Conservation (phyloP, 2,329 filamentous ascomycete genomes). For the Epichloe typhina region DNA sequence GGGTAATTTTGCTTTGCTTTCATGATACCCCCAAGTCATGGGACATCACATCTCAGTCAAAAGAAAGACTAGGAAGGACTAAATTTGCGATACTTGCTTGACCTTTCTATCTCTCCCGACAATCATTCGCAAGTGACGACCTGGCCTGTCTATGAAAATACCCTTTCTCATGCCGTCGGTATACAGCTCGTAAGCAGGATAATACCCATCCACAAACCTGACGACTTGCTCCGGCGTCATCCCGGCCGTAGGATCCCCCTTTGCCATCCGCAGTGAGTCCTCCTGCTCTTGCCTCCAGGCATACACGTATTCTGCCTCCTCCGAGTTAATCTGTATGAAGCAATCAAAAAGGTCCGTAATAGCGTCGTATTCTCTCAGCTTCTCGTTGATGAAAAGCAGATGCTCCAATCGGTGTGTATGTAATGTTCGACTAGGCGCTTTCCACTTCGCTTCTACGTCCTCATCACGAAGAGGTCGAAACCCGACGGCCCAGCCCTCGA, state of each 20-base stretch:
- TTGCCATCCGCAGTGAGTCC: slow-evolving; percentile 48
- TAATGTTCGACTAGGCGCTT: slow-evolving; percentile 35
- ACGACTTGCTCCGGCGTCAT: slow-evolving; percentile 75
- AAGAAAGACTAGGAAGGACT: background rate
- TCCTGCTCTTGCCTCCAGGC: slow-evolving; percentile 77
- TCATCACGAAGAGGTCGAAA: slow-evolving; percentile 50
- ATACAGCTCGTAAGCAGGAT: slow-evolving; percentile 60
- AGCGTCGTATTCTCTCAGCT: slow-evolving; percentile 32
- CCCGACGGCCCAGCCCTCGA: slow-evolving; percentile 87
- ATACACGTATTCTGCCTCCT: slow-evolving; percentile 64
- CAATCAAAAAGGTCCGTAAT: slow-evolving; percentile 38
- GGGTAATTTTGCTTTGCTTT: slow-evolving; percentile 3
- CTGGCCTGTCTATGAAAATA: slow-evolving; percentile 35
- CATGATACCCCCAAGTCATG: background rate
- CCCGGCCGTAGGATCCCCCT: slow-evolving; percentile 44
- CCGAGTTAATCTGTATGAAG: slow-evolving; percentile 52
- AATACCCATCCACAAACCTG: slow-evolving; percentile 58
- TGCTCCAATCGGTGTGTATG: slow-evolving; percentile 34
- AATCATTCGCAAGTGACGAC: slow-evolving; percentile 47
- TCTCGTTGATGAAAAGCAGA: slow-evolving; percentile 36
- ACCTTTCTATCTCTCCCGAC: slow-evolving; percentile 49
- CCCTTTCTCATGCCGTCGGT: slow-evolving; percentile 45
- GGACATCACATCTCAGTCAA: background rate
- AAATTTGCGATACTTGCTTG: slow-evolving; percentile 2
- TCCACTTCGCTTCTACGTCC: slow-evolving; percentile 39